Percentiles rank a stretch among this genome's conserved stretches.
Conservation (phyloP, 345 rosid genomes). For the Schrenkiella parvula region DNA sequence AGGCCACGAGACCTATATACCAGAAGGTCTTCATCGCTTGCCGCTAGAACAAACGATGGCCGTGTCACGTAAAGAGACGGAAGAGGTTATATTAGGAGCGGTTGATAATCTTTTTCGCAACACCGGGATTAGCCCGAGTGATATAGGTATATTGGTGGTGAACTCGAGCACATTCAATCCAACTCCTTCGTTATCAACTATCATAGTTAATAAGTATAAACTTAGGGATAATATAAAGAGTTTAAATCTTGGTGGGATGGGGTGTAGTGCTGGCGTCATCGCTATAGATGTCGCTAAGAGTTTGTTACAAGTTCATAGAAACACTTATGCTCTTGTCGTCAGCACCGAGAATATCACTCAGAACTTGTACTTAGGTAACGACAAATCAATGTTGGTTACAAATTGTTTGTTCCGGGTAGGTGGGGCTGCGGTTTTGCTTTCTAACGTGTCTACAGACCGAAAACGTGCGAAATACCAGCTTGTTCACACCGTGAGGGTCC, state of each 20-base stretch:
- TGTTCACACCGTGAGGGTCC: constrained; percentile 51
- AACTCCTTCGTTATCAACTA: constrained; percentile 25
- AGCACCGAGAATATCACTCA: constrained; percentile 53
- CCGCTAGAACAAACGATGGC: constrained; percentile 25
- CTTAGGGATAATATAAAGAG: constrained; percentile 30
- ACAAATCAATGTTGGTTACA: constrained; percentile 54
- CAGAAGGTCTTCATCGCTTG: constrained; percentile 28
- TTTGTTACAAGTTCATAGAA: constrained; percentile 40
- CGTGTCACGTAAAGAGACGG: constrained; percentile 28
- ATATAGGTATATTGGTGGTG: constrained; percentile 33
- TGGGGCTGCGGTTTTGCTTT: constrained; percentile 52
- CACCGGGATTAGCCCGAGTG: constrained; percentile 24
- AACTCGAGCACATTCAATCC: constrained; percentile 35
- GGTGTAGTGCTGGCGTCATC: constrained; percentile 34
- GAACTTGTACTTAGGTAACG: constrained; percentile 49
- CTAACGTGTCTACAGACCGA: constrained; percentile 42
- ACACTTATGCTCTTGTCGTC: constrained; percentile 54
- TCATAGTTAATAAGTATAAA: constrained; percentile 27
- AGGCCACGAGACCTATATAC: constrained; percentile 29
- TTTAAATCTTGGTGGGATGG: constrained; percentile 36
- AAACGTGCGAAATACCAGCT: constrained; percentile 49
- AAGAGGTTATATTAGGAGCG: constrained; percentile 27
- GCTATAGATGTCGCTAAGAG: constrained; percentile 32
- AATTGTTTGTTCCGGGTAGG: constrained; percentile 58
- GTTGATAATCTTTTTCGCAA: constrained; percentile 24